Evolutionary conservation across 73 alveolate genomes (phyloP), one percentile per base, ranked within the genome.

Genomic region (Paramecium primaurelia): DNA sequence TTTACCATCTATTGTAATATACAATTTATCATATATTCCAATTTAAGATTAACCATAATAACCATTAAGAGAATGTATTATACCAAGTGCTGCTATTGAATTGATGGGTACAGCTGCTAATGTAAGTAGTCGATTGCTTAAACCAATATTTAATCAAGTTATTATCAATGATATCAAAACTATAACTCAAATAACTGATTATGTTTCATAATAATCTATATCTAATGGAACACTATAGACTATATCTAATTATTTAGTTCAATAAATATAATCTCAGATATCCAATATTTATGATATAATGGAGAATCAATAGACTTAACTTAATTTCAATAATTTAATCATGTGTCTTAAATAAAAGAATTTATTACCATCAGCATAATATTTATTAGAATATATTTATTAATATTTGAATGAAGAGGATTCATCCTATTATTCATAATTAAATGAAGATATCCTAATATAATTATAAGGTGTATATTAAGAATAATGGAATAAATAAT

Each of bases 41-140:
- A 20, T 80, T 0, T 36, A 80, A 45, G 91, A 80, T 42, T 14
- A 44, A 25, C 45, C 91, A 18, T 26, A 80, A 22, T 47, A 80
- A 45, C 77, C 91, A 8, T 25, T 80, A 18, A 80, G 91, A 47
- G 91, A 80, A 49, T 80, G 91, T 22, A 80, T 80, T 2, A 80
- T 80, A 0, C 91, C 91, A 8, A 45, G 91, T 80, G 91, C 91
- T 4, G 91, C 91, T 2, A 25, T 80, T 4, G 91, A 80, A 80
- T 80, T 80, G 32, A 45, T 80, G 91, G 91, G 91, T 16, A 80
- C 91, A 45, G 91, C 91, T 16, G 71, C 71, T 1, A 80, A 80
- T 80, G 77, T 80, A 5, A 80, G 91, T 25, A 32, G 64, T 26
- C 34, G 91, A 20, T 47, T 80, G 38, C 73, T 80, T 6, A 42